Base-by-base conservation (phyloP, 2,329 filamentous ascomycete genomes). In the Trichoderma atroviride region DNA sequence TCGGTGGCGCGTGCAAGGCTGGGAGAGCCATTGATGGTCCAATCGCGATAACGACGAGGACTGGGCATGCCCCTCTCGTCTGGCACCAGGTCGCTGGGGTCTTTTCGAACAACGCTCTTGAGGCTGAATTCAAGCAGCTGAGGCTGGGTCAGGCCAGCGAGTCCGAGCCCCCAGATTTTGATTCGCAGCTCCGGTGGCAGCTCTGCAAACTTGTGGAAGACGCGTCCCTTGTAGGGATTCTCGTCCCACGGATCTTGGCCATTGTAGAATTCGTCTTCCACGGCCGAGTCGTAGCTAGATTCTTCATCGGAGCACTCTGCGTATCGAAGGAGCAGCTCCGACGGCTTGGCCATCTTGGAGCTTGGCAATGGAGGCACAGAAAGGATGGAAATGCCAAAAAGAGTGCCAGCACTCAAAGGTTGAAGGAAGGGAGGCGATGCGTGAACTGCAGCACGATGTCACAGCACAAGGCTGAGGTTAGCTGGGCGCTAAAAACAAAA, bases 161-260 rank as follows among this genome's bases (percentile, higher is more conserved):
- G 80, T 67, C 77, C 78, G 22, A 73, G 61, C 47, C 76, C 71
- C 79, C 79, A 81, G 62, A 81, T 71, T 27, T 71, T 76, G 27
- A 73, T 68, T 61, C 79, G 76, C 19, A 81, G 71, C 70, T 81
- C 79, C 13, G 75, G 73, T 0, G 79, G 79, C 1, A 81, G 75
- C 29, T 71, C 62, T 40, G 70, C 66, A 66, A 79, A 80, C 58
- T 70, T 22, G 61, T 73, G 47, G 72, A 80, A 77, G 2, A 66
- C 56, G 53, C 61, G 61, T 29, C 55, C 33, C 33, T 68, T 47
- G 24, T 64, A 69, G 1, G 50, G 27, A 4, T 68, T 55, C 11
- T 70, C 62, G 31, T 70, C 63, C 37, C 58, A 58, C 22, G 69
- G 37, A 37, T 68, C 63, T 9, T 33, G 11, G 14, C 68, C 68